Percentiles rank a stretch among this genome's conserved stretches.
Conservation (phyloP, 2,329 filamentous ascomycete species). For the Fusarium heterosporum region DNA sequence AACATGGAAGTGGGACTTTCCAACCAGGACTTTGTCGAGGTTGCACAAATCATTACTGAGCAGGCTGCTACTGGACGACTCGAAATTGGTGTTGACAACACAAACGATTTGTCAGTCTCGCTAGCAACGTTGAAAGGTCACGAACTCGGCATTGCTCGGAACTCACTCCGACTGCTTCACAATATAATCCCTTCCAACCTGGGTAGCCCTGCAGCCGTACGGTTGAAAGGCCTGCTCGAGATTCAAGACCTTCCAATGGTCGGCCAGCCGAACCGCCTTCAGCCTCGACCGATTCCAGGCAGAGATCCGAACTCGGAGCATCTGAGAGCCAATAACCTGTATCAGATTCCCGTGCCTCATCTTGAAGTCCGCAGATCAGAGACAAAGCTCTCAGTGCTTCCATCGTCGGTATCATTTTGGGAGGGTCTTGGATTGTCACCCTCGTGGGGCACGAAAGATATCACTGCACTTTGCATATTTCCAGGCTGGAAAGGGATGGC, state of each 20-base stretch:
- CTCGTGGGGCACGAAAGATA: constrained; percentile 76
- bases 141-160: constrained; percentile 59
- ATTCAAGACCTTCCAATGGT: constrained; percentile 67
- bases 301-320: constrained; percentile 59
- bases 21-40: constrained; percentile 72
- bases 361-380: constrained; percentile 79
- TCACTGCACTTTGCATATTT: constrained; percentile 77
- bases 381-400: constrained; percentile 76
- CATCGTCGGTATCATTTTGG: constrained; percentile 83
- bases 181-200: constrained; percentile 60
- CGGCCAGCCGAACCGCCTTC: constrained; percentile 64
- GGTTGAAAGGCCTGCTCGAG: constrained; percentile 63
- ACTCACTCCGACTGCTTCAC: constrained; percentile 62
- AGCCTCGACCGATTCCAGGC: constrained; percentile 60
- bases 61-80: constrained; percentile 70
- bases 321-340: constrained; percentile 64
- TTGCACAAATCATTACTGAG: constrained; percentile 78
- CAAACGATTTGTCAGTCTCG: constrained; percentile 32
- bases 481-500: constrained; percentile 73
- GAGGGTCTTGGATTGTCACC: constrained; percentile 82
- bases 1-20: constrained; percentile 58
- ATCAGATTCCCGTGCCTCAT: constrained; percentile 75
- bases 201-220: constrained; percentile 53
- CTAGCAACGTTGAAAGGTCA: constrained; percentile 54
- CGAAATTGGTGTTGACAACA: constrained; percentile 48